phyloP scores from a whole-genome alignment of 352 stramenopile genomes.

The Plasmopara halstedii region DNA sequence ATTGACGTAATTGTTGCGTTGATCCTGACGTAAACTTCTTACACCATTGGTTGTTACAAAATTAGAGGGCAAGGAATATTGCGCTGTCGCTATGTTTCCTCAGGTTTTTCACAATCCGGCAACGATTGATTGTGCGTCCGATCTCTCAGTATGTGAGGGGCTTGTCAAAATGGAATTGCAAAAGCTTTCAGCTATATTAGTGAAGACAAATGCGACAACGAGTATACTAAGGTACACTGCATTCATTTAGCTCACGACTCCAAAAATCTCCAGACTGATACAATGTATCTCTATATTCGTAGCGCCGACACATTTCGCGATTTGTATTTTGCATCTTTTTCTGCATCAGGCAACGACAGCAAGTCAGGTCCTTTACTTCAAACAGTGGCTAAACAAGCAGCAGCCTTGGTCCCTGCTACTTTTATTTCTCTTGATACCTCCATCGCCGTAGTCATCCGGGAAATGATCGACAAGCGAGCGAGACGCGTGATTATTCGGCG shows the following conservation, averaged over 20 bases:
- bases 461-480: no score
- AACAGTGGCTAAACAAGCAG: conserved; percentile 13
- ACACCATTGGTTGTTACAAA: not conserved
- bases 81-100: conserved; percentile 34
- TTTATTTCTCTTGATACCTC: conserved; percentile 28
- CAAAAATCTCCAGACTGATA: no score
- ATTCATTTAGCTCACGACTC: no score
- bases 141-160: conserved; percentile 25
- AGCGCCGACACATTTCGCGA: conserved; percentile 20
- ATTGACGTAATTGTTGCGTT: not conserved
- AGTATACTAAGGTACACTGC: conserved; percentile 18
- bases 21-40: not conserved
- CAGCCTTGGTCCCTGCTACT: conserved; percentile 5
- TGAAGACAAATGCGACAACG: conserved; percentile 9
- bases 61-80: conserved; percentile 26
- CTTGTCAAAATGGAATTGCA: conserved; percentile 27
- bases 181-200: conserved; percentile 23
- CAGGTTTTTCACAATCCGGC: conserved; percentile 40
- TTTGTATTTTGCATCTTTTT: conserved; percentile 17
- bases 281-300: no score
- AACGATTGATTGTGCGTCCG: conserved; percentile 8
- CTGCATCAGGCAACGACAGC: conserved; percentile 6
- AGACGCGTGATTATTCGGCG: no score
- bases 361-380: conserved; percentile 23
- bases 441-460: conserved; percentile 32